Evolutionary conservation across 345 rosid species (phyloP), one percentile per base, ranked within the genome.

Genomic region (Citrus australasica): DNA sequence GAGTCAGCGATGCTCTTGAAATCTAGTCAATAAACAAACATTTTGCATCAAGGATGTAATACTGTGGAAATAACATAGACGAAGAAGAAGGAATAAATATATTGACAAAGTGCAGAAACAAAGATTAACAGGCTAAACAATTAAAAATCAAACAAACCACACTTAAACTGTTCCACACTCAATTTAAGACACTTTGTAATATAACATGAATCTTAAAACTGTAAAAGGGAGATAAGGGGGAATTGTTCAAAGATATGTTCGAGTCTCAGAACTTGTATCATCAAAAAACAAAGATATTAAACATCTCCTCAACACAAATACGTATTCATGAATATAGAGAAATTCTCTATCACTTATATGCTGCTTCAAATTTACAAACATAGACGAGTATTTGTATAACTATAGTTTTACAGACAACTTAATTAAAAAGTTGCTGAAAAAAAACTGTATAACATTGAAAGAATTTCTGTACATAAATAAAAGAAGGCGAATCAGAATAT

Each of bases 1-100:
- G 94, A 48, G 83, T 82, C 81, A 90, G 84, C 27, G 99, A 96
- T 83, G 92, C 98, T 79, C 88, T 92, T 48, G 98, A 79, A 79
- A 96, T 96, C 99, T 94, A 55, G 70, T 56, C 46, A 78, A 72
- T 75, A 67, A 73, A 82, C 46, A 78, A 69, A 61, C 71, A 70
- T 38, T 58, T 65, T 38, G 67, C 27, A 69, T 79, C 46, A 80
- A 58, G 76, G 65, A 61, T 56, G 61, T 6, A 37, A 76, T 67
- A 61, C 37, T 21, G 25, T 68, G 13, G 28, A 46, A n/a, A 46
- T n/a, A 59, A 64, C 62, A 24, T 9, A 68, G 6, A 13, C 22
- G 7, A 19, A 67, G 32, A 46, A 38, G 55, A 13, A 46, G 42
- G 76, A 63, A 64, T 17, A 33, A 37, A 46, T 11, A 24, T 27